These are phyloP conservation scores for Lachnum nothofagi DNA, from an alignment of 2,329 filamentous ascomycete species.

Conservation along the genomic window DNA sequence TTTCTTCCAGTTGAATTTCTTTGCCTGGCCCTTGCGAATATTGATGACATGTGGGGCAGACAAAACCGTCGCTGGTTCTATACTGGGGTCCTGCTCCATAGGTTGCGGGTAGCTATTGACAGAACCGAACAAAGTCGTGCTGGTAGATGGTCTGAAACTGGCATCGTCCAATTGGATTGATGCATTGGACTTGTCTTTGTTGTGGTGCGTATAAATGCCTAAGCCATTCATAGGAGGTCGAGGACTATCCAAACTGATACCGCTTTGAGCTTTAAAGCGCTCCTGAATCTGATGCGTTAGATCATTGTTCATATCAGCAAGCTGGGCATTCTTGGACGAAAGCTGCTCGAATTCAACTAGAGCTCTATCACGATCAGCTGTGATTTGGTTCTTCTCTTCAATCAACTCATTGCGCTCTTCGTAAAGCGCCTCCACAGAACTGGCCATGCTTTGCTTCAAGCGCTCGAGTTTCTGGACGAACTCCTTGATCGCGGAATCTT, in stretches of 20 bases:
- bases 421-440: slow-evolving; percentile 55
- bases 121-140: slow-evolving; percentile 33
- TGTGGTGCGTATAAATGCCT: slow-evolving; percentile 54
- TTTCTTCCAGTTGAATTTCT: slow-evolving; percentile 99
- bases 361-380: slow-evolving; percentile 84
- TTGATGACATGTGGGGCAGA: slow-evolving; percentile 82
- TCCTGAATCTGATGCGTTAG: slow-evolving; percentile 91
- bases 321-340: slow-evolving; percentile 87
- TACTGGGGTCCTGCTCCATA: slow-evolving; percentile 32
- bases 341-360: slow-evolving; percentile 94
- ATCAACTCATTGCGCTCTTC: slow-evolving; percentile 73
- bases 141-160: slow-evolving; percentile 38
- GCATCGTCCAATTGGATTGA: slow-evolving; percentile 31
- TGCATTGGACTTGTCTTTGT: slow-evolving; percentile 43
- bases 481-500: slow-evolving; percentile 86
- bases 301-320: slow-evolving; percentile 93
- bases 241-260: slow-evolving; percentile 40
- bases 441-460: slow-evolving; percentile 55
- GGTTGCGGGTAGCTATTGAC: slow-evolving; percentile 28
- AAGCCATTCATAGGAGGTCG: slow-evolving; percentile 50
- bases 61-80: slow-evolving; percentile 31
- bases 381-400: slow-evolving; percentile 77
- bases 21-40: slow-evolving; percentile 82
- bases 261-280: slow-evolving; percentile 76
- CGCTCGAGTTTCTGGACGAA: slow-evolving; percentile 71